Percentiles rank a stretch among this genome's conserved stretches.
phyloP scores from a whole-genome alignment of 768 basidiomycete species.

The Panus rudis region DNA sequence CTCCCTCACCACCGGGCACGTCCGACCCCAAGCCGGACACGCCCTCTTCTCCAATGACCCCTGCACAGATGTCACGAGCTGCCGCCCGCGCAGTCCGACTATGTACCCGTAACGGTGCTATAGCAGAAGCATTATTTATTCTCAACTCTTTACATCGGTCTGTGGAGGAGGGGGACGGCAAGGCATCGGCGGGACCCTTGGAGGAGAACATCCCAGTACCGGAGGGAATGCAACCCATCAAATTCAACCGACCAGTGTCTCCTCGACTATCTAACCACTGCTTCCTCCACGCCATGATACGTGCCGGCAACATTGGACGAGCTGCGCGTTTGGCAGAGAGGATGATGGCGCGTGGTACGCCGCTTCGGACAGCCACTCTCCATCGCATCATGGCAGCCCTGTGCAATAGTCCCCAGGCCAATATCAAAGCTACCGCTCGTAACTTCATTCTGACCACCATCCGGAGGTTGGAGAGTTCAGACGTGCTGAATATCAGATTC shows the following conservation, averaged over 20 bases:
- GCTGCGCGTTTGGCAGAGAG: slow-evolving; percentile 42
- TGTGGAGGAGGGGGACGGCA: slow-evolving; percentile 8
- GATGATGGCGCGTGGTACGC: slow-evolving; percentile 50
- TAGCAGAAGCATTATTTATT: slow-evolving; percentile 47
- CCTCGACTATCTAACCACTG: slow-evolving; percentile 56
- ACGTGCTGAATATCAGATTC: slow-evolving; percentile 23
- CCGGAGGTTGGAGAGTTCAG: slow-evolving; percentile 13
- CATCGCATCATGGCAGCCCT: slow-evolving; percentile 33
- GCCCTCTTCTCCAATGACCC: too few relatives aligned
- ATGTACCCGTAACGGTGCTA: slow-evolving; percentile 31
- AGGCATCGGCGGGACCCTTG: slow-evolving; percentile 17
- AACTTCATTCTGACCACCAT: slow-evolving; percentile 14
- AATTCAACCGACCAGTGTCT: slow-evolving; percentile 45
- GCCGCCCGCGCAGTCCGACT: slow-evolving; percentile 48
- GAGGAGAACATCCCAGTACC: slow-evolving; percentile 12
- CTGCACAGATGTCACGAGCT: slow-evolving; percentile 24
- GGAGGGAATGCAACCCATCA: slow-evolving; percentile 26
- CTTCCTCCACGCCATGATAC: slow-evolving; percentile 59
- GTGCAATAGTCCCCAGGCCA: slow-evolving; percentile 13
- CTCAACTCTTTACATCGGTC: slow-evolving; percentile 52
- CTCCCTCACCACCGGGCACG: too few relatives aligned
- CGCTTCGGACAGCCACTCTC: slow-evolving; percentile 43
- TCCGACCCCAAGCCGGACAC: too few relatives aligned
- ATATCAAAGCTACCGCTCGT: slow-evolving; percentile 10
- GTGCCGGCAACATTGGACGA: slow-evolving; percentile 38